Conservation (phyloP, 306 rosid species). For the Calophaca sinica region DNA sequence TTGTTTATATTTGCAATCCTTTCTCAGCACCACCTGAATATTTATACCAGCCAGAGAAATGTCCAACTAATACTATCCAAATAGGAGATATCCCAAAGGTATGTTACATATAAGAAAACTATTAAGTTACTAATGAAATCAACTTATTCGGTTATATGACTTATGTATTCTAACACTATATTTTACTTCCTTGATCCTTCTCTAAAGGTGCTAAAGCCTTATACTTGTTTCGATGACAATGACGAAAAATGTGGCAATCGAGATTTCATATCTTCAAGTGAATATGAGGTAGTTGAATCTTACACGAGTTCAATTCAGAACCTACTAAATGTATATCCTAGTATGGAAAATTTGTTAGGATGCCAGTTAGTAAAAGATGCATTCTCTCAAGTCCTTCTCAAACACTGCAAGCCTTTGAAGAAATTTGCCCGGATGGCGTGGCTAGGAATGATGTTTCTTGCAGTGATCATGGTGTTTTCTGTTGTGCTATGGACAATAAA, state of each 20-base stretch:
- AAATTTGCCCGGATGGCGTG: slow-evolving; percentile 56
- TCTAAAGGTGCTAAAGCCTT: slow-evolving; percentile 58
- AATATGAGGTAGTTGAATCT: slow-evolving; percentile 48
- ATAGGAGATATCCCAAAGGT: slow-evolving; percentile 80
- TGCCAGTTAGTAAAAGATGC: slow-evolving; percentile 72
- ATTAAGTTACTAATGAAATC: background rate
- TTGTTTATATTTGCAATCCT: slow-evolving; percentile 66
- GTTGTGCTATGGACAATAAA: slow-evolving; percentile 59
- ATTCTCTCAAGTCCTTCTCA: slow-evolving; percentile 55
- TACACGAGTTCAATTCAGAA: slow-evolving; percentile 68
- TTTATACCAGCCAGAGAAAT: slow-evolving; percentile 61
- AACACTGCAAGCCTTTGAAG: slow-evolving; percentile 74
- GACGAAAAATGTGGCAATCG: slow-evolving; percentile 48
- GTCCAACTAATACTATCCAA: slow-evolving; percentile 54
- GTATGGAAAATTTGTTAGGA: slow-evolving; percentile 60
- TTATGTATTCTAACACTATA: slow-evolving; percentile 1
- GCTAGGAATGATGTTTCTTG: slow-evolving; percentile 54
- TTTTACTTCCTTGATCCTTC: background rate
- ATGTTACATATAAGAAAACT: slow-evolving; percentile 17
- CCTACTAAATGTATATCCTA: slow-evolving; percentile 63
- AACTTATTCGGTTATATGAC: background rate
- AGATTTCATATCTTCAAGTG: slow-evolving; percentile 39
- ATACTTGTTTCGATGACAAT: slow-evolving; percentile 53
- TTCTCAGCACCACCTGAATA: slow-evolving; percentile 74
- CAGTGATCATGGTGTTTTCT: slow-evolving; percentile 54